phyloP scores from a whole-genome alignment of 768 basidiomycete species.

The Chalciporus chontae region DNA sequence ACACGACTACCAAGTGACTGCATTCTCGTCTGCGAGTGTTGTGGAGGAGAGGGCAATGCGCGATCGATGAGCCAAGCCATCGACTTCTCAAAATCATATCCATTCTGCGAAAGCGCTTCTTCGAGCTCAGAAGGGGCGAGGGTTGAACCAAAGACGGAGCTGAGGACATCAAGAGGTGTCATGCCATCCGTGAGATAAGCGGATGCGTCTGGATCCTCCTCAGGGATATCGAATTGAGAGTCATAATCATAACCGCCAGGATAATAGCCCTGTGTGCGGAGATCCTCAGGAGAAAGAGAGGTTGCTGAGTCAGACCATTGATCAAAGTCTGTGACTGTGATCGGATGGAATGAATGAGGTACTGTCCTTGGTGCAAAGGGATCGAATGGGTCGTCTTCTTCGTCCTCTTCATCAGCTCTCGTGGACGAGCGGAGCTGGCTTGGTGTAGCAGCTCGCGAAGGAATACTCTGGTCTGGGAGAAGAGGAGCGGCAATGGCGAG shows the following conservation, averaged over 20 bases:
- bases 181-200: constrained; percentile 82
- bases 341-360: constrained; percentile 59
- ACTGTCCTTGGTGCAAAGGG: constrained; percentile 51
- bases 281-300: constrained; percentile 53
- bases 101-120: constrained; percentile 83
- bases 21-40: constrained; percentile 40
- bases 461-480: constrained; percentile 60
- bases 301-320: constrained; percentile 52
- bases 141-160: constrained; percentile 88
- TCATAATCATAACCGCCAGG: constrained; percentile 31
- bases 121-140: constrained; percentile 90
- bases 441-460: constrained; percentile 58
- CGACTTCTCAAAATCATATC: constrained; percentile 92
- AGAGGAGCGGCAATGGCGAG: constrained; percentile 90
- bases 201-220: constrained; percentile 48
- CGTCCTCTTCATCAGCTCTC: constrained; percentile 56
- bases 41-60: constrained; percentile 45
- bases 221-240: constrained; percentile 27
- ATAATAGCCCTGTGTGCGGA: constrained; percentile 32
- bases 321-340: constrained; percentile 62
- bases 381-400: constrained; percentile 85
- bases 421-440: constrained; percentile 68
- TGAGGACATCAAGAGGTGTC: constrained; percentile 96
- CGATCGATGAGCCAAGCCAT: constrained; percentile 94
- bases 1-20: constrained; percentile 68